Percentiles rank a stretch among this genome's conserved stretches.
These are phyloP conservation scores for Chalara sp. DNA, from an alignment of 2,329 filamentous ascomycete species.

Conservation along the genomic window DNA sequence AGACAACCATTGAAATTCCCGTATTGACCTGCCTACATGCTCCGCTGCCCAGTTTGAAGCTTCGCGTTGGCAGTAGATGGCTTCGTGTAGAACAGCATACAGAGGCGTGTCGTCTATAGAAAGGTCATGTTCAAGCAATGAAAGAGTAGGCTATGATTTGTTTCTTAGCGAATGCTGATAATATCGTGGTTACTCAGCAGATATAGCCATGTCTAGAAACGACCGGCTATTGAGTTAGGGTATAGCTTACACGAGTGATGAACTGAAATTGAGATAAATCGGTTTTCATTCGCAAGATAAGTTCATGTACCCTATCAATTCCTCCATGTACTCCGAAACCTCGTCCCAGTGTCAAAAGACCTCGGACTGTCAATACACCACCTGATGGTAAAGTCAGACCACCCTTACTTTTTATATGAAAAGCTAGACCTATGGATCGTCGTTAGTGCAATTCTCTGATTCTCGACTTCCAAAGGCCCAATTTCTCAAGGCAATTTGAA, in stretches of 20 bases:
- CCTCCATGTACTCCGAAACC: constrained; percentile 74
- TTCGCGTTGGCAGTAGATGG: constrained; percentile 69
- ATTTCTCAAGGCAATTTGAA: too few species aligned
- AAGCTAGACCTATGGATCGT: constrained; percentile 43
- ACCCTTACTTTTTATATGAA: constrained; percentile 52
- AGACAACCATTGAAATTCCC: constrained; percentile 41
- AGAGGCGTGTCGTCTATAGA: constrained; percentile 72
- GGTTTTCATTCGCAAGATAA: constrained; percentile 61
- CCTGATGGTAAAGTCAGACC: constrained; percentile 64
- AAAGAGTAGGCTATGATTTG: constrained; percentile 47
- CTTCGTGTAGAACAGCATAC: constrained; percentile 82
- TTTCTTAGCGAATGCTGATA: too few species aligned
- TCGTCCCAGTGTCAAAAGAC: constrained; percentile 74
- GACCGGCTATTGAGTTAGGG: not conserved
- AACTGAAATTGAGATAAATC: constrained; percentile 74
- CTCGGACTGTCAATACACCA: constrained; percentile 62
- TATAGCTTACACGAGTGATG: constrained; percentile 47
- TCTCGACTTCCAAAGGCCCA: too few species aligned
- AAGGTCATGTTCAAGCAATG: constrained; percentile 58
- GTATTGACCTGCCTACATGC: constrained; percentile 46
- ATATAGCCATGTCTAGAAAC: too few species aligned
- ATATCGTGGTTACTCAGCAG: too few species aligned
- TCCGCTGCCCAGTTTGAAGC: constrained; percentile 71
- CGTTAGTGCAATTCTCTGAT: not conserved
- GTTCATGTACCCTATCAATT: constrained; percentile 65